A percentile compares a stretch with the other conserved stretches of the same genome.
Evolutionary conservation across 352 stramenopile genomes (phyloP).

Genomic region (Thraustotheca clavata): DNA sequence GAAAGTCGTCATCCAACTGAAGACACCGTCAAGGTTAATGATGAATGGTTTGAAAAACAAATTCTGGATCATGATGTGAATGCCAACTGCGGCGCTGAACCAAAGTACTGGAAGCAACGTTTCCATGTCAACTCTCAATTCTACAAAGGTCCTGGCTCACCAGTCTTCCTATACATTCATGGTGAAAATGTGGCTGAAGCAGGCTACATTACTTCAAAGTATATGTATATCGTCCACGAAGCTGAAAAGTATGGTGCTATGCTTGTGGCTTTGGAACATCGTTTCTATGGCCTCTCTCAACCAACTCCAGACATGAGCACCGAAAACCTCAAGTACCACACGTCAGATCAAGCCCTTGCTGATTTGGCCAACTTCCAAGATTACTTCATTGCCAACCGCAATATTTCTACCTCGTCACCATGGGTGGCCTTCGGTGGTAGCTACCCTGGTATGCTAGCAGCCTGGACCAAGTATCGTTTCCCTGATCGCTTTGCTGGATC

Average conservation of each 20-base stretch:
- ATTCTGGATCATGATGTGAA: slow-evolving; percentile 16
- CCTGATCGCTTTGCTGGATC: not conserved
- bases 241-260: slow-evolving; percentile 39
- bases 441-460: slow-evolving; percentile 76
- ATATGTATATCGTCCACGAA: slow-evolving; percentile 57
- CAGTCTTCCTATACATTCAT: slow-evolving; percentile 80
- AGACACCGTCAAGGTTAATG: not conserved
- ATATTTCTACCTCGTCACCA: slow-evolving; percentile 27
- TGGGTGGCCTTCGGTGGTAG: slow-evolving; percentile 77
- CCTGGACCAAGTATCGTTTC: slow-evolving; percentile 45
- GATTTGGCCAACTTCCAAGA: slow-evolving; percentile 79
- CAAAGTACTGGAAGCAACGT: slow-evolving; percentile 34
- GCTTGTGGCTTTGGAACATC: slow-evolving; percentile 76
- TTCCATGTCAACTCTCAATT: slow-evolving; percentile 64
- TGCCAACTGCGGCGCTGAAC: not conserved
- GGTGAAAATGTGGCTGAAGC: slow-evolving; percentile 43
- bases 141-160: slow-evolving; percentile 40
- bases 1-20: not conserved
- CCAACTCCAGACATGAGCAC: slow-evolving; percentile 62
- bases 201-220: slow-evolving; percentile 42
- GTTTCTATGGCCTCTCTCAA: slow-evolving; percentile 81
- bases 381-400: slow-evolving; percentile 27
- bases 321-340: slow-evolving; percentile 62
- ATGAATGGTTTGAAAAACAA: slow-evolving; percentile 13
- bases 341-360: slow-evolving; percentile 67